These are phyloP conservation scores for Cystobasidium slooffiae DNA, from an alignment of 1,284 basidiomycete genomes.

Conservation along the genomic window DNA sequence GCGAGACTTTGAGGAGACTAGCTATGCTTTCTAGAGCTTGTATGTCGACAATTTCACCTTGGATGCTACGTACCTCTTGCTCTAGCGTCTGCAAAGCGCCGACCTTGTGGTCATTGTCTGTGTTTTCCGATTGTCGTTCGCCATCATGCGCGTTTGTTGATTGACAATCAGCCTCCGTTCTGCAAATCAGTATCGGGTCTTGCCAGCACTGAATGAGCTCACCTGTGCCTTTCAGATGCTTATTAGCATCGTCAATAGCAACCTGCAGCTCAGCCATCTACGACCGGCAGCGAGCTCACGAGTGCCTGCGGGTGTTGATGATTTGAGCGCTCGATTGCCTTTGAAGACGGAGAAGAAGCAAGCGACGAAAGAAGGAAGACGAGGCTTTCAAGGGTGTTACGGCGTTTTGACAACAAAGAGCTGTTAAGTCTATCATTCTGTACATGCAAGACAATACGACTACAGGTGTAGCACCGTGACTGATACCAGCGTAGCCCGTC, in stretches of 20 bases:
- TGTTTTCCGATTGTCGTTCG: too few relatives aligned
- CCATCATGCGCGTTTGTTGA: constrained; percentile 15
- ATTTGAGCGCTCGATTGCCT: neutral
- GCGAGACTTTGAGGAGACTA: constrained; percentile 31
- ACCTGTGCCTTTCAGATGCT: constrained; percentile 40
- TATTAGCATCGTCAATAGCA: constrained; percentile 25
- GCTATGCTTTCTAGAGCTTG: constrained; percentile 1
- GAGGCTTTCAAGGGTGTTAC: too few relatives aligned
- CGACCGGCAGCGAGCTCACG: neutral
- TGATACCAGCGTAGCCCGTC: too few relatives aligned
- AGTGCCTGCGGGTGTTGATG: neutral
- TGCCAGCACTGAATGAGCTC: neutral
- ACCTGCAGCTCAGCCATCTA: constrained; percentile 30
- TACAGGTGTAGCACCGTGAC: too few relatives aligned
- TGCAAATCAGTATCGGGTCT: neutral
- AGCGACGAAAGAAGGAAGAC: too few relatives aligned
- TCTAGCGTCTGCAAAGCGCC: constrained; percentile 24
- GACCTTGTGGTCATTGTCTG: constrained; percentile 42
- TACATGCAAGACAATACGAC: too few relatives aligned
- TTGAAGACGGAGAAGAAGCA: too few relatives aligned
- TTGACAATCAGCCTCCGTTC: constrained; percentile 10
- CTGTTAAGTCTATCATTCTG: too few relatives aligned
- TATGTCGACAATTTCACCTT: neutral
- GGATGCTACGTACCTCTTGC: neutral
- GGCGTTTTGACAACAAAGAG: too few relatives aligned